A percentile compares a stretch with the other conserved stretches of the same genome.
phyloP scores from a whole-genome alignment of 1,284 basidiomycete species.

The Xanthoconium separans region DNA sequence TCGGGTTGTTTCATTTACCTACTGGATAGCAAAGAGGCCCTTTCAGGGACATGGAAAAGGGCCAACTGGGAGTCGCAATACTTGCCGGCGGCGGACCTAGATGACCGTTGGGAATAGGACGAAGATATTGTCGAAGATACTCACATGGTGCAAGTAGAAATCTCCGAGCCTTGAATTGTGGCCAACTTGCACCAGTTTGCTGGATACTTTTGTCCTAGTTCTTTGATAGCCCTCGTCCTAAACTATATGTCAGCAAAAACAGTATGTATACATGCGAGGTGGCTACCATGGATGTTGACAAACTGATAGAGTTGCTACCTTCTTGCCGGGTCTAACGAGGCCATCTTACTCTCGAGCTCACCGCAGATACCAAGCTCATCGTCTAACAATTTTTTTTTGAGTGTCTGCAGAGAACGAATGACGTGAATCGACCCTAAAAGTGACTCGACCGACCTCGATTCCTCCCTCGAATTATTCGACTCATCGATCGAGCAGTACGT shows the following conservation, averaged over 20 bases:
- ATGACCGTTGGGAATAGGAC: neutral
- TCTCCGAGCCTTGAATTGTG: slow-evolving; percentile 49
- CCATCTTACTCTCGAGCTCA: slow-evolving; percentile 73
- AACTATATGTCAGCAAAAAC: slow-evolving; percentile 26
- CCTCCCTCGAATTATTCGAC: slow-evolving; percentile 73
- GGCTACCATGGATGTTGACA: slow-evolving; percentile 52
- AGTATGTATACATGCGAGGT: neutral
- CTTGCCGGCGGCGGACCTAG: slow-evolving; percentile 51
- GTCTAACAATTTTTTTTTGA: slow-evolving; percentile 67
- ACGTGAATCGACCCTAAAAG: neutral
- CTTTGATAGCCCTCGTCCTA: slow-evolving; percentile 54
- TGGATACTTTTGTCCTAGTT: slow-evolving; percentile 66
- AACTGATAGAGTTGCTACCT: slow-evolving; percentile 67
- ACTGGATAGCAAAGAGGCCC: slow-evolving; percentile 69
- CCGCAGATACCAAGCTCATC: slow-evolving; percentile 76
- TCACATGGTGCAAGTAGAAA: slow-evolving; percentile 49
- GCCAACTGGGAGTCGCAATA: slow-evolving; percentile 75
- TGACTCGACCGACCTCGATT: slow-evolving; percentile 45
- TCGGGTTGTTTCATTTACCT: slow-evolving; percentile 37
- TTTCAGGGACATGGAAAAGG: slow-evolving; percentile 59
- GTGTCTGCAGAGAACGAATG: slow-evolving; percentile 38
- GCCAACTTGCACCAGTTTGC: slow-evolving; percentile 66
- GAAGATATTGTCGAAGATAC: slow-evolving; percentile 14
- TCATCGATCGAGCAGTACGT: slow-evolving; percentile 81
- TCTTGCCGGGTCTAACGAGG: slow-evolving; percentile 49